A percentile compares a stretch with the other conserved stretches of the same genome.
These are phyloP conservation scores for Ulmus americana DNA, from an alignment of 331 rosid genomes.

Conservation along the genomic window DNA sequence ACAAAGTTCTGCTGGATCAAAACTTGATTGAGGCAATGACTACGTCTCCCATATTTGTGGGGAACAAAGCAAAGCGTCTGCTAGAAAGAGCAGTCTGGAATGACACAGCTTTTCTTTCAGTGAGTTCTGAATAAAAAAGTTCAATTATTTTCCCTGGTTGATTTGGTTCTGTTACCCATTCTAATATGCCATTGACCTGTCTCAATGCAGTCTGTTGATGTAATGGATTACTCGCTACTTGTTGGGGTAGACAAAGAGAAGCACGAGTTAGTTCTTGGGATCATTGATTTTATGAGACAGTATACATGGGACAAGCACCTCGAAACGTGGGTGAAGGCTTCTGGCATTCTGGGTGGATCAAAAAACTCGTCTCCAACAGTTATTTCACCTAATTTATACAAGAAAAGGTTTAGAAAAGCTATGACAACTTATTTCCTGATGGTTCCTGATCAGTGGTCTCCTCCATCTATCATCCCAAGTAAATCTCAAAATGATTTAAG, in stretches of 20 bases:
- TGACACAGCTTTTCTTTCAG: slow-evolving; percentile 94
- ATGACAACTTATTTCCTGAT: slow-evolving; percentile 89
- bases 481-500: slow-evolving; percentile 59
- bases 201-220: slow-evolving; percentile 66
- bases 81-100: slow-evolving; percentile 97
- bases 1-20: slow-evolving; percentile 87
- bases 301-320: slow-evolving; percentile 99
- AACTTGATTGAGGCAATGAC: slow-evolving; percentile 97
- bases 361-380: slow-evolving; percentile 83
- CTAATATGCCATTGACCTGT: neutral
- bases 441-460: slow-evolving; percentile 98
- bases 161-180: no score
- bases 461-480: slow-evolving; percentile 48
- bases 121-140: slow-evolving; percentile 33
- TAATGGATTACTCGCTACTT: slow-evolving; percentile 90
- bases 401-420: slow-evolving; percentile 96
- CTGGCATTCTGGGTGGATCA: slow-evolving; percentile 90
- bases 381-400: slow-evolving; percentile 85
- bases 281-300: slow-evolving; percentile 95
- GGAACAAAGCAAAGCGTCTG: slow-evolving; percentile 82
- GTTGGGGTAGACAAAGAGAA: slow-evolving; percentile 94
- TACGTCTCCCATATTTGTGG: slow-evolving; percentile 93
- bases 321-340: slow-evolving; percentile 93
- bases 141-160: no score
- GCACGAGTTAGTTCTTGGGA: slow-evolving; percentile 83